phyloP scores from a whole-genome alignment of 2,329 filamentous ascomycete species.

The Dactylellina drechsleri region DNA sequence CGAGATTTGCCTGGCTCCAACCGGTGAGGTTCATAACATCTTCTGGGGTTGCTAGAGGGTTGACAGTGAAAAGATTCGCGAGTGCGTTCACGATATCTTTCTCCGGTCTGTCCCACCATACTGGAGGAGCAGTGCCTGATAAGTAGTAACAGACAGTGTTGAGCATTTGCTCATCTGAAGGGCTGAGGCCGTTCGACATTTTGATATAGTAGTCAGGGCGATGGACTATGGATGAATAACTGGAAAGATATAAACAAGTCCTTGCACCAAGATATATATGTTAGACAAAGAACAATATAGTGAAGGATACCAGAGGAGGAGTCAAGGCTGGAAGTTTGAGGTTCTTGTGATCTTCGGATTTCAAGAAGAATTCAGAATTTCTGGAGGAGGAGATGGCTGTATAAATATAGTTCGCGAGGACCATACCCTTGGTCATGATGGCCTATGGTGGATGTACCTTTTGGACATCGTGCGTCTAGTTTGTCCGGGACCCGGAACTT shows the following conservation, averaged over 20 bases:
- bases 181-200: constrained; percentile 37
- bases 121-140: constrained; percentile 25
- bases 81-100: constrained; percentile 41
- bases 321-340: constrained; percentile 29
- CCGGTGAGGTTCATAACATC: constrained; percentile 36
- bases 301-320: constrained; percentile 28
- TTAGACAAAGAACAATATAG: constrained; percentile 33
- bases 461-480: constrained; percentile 30
- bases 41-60: constrained; percentile 19
- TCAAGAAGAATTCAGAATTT: constrained; percentile 29
- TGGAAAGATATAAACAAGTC: constrained; percentile 18
- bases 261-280: constrained; percentile 16
- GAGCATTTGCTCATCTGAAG: constrained; percentile 16
- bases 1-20: constrained; percentile 31
- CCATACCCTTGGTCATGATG: constrained; percentile 32
- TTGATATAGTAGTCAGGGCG: constrained; percentile 25
- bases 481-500: constrained; percentile 11
- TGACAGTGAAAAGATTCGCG: constrained; percentile 10
- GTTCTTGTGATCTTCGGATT: constrained; percentile 49
- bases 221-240: constrained; percentile 17
- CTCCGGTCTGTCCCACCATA: constrained; percentile 40
- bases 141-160: constrained; percentile 52
- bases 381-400: constrained; percentile 22
- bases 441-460: constrained; percentile 10
- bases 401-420: constrained; percentile 33